Evolutionary conservation across 345 rosid genomes (phyloP).

Genomic region (thale cress (Arabidopsis thaliana)): DNA sequence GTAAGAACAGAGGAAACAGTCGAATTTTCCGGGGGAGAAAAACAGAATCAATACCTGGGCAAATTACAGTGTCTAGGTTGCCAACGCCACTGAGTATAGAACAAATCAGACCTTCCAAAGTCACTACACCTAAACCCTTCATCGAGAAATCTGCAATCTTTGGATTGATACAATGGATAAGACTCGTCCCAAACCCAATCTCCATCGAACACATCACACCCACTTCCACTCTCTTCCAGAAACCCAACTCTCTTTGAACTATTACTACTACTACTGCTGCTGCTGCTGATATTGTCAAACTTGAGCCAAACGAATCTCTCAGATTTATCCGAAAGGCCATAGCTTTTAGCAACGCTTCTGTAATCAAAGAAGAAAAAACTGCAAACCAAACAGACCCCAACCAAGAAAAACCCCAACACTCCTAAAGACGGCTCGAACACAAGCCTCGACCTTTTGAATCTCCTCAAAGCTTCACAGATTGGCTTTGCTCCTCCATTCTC

Average conservation of each 20-base stretch:
- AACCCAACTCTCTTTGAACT: slow-evolving; percentile 61
- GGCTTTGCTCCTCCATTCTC: slow-evolving; percentile 47
- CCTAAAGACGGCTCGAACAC: slow-evolving; percentile 73
- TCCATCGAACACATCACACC: slow-evolving; percentile 85
- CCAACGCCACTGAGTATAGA: slow-evolving; percentile 96
- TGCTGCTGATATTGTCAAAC: slow-evolving; percentile 29
- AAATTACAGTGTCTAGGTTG: slow-evolving; percentile 82
- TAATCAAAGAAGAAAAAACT: slow-evolving; percentile 79
- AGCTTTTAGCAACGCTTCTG: slow-evolving; percentile 56
- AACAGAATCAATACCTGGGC: slow-evolving; percentile 63
- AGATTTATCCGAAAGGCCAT: slow-evolving; percentile 55
- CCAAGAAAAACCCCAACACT: slow-evolving; percentile 67
- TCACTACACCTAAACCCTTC: slow-evolving; percentile 87
- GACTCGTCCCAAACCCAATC: slow-evolving; percentile 96
- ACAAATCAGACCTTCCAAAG: slow-evolving; percentile 87
- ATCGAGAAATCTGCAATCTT: slow-evolving; percentile 85
- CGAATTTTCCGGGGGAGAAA: neutral
- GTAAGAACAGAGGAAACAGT: slow-evolving; percentile 26
- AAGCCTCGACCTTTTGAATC: slow-evolving; percentile 66
- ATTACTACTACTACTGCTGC: neutral
- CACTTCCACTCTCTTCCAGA: slow-evolving; percentile 59
- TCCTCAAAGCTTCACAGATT: slow-evolving; percentile 54
- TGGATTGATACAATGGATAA: slow-evolving; percentile 83
- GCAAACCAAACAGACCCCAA: slow-evolving; percentile 58
- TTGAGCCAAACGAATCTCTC: slow-evolving; percentile 72